A percentile compares a stretch with the other conserved stretches of the same genome.
Conservation (phyloP, 2,329 filamentous ascomycete genomes). For the Penicillium crustosum region DNA sequence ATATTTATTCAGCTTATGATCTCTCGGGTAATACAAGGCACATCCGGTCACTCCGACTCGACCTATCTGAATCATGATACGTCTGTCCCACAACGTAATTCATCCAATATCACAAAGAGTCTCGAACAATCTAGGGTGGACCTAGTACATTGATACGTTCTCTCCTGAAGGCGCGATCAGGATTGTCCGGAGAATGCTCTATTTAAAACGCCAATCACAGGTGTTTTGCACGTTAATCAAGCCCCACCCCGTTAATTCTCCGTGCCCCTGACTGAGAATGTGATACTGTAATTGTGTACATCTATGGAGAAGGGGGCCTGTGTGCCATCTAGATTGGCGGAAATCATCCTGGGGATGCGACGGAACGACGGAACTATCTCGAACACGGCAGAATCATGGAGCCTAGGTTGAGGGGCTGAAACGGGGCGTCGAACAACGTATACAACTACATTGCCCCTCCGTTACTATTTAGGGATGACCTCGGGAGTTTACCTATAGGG, state of each 20-base stretch:
- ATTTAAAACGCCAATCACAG: conserved; percentile 2
- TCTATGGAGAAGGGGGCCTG: not conserved
- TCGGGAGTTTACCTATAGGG: not conserved
- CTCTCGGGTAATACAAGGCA: not conserved
- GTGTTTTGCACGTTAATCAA: not conserved
- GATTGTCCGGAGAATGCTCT: conserved; percentile 5
- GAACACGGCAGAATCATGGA: not conserved
- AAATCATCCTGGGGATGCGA: not conserved
- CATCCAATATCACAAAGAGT: not conserved
- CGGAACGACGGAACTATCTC: not conserved
- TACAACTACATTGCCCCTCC: not conserved
- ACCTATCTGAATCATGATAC: not conserved
- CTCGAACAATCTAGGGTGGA: conserved; percentile 8
- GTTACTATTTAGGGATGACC: not conserved
- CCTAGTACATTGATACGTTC: not conserved
- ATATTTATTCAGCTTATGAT: not conserved
- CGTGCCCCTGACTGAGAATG: conserved; percentile 6
- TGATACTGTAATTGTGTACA: not conserved
- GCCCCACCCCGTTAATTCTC: conserved; percentile 6
- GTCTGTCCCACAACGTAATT: not conserved
- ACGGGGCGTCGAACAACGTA: not conserved
- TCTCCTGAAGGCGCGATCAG: not conserved
- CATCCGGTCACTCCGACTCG: not conserved
- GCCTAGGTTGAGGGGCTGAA: not conserved
- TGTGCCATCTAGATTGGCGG: conserved; percentile 5